phyloP scores from a whole-genome alignment of 192 early-diverging fungal species.

The Rhizophagus prolifer region DNA sequence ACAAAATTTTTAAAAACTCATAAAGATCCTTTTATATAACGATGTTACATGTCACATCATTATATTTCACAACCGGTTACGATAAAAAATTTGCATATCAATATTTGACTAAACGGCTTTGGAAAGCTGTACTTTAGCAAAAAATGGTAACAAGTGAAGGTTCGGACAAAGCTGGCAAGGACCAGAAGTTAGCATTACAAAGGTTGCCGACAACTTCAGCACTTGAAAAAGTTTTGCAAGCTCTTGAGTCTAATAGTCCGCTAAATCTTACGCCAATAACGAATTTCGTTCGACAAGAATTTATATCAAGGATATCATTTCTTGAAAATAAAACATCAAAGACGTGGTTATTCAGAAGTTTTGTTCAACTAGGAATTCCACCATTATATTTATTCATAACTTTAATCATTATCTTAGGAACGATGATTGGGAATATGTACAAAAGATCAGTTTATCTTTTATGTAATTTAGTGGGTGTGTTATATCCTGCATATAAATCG shows the following conservation, averaged over 20 bases:
- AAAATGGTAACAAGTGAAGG: neutral
- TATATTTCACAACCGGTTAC: no score
- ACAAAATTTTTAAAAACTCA: no score
- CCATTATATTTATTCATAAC: conserved; percentile 38
- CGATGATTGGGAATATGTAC: conserved; percentile 37
- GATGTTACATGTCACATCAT: no score
- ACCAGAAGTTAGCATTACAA: neutral
- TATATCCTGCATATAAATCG: conserved; percentile 51
- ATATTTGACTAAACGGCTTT: no score
- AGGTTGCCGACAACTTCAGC: conserved; percentile 37
- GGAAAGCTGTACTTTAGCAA: neutral
- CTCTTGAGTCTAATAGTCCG: conserved; percentile 39
- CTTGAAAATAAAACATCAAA: conserved; percentile 34
- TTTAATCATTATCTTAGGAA: conserved; percentile 29
- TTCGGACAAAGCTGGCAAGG: neutral
- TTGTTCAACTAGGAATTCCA: conserved; percentile 38
- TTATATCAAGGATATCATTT: conserved; percentile 37
- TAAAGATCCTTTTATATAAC: no score
- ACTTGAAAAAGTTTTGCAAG: conserved; percentile 34
- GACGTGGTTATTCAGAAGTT: conserved; percentile 19
- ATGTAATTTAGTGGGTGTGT: conserved; percentile 47
- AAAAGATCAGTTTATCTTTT: conserved; percentile 39
- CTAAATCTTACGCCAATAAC: conserved; percentile 46
- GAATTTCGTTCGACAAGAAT: conserved; percentile 40
- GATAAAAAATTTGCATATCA: no score